Conservation (phyloP, 139 green algal species). For the Dunaliella primolecta region DNA sequence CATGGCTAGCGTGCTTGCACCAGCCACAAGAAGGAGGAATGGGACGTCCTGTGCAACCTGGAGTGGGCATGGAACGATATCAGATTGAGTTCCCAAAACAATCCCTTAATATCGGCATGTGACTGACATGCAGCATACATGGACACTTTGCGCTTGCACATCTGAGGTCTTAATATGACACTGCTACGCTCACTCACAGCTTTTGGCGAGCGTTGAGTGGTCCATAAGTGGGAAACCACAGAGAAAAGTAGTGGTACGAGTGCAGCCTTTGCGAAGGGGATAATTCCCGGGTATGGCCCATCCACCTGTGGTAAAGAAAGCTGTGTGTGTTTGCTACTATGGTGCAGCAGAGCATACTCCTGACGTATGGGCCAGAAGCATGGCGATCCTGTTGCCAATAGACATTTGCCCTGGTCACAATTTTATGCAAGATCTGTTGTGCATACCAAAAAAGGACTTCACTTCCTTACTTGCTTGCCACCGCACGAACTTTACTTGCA, state of each 20-base stretch:
- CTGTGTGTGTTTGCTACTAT: neutral
- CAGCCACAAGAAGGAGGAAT: neutral
- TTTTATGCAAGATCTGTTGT: neutral
- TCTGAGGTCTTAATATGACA: neutral
- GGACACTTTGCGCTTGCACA: neutral
- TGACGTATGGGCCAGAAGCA: neutral
- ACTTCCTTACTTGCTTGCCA: neutral
- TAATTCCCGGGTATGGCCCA: neutral
- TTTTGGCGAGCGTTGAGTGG: neutral
- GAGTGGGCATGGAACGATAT: too few species aligned
- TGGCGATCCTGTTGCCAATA: neutral
- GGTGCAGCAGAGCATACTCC: neutral
- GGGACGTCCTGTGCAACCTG: neutral
- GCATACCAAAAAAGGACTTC: neutral
- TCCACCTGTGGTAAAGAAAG: neutral
- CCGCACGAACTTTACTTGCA: neutral
- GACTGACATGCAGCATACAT: neutral
- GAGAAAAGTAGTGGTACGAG: neutral
- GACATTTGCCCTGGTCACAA: neutral
- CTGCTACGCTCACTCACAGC: neutral
- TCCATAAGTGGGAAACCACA: neutral
- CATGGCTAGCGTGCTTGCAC: neutral
- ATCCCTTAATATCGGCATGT: too few species aligned
- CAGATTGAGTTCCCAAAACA: too few species aligned
- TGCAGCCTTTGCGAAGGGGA: neutral